These are phyloP conservation scores for Kluyveromyces sp. DNA, from an alignment of 1,139 yeast species.

Conservation along the genomic window DNA sequence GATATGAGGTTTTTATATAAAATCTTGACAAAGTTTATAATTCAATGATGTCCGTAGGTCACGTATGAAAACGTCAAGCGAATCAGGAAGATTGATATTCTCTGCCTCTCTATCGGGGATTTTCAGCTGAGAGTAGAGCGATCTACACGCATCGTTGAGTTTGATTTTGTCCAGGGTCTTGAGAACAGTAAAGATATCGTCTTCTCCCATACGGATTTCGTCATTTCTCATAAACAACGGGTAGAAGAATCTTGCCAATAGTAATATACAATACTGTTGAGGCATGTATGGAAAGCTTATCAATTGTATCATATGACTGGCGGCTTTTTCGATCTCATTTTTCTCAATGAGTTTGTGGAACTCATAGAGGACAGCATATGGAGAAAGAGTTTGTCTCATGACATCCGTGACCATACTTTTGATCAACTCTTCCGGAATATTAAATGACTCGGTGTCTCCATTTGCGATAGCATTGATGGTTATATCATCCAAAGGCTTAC, in stretches of 20 bases:
- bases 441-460: conserved; percentile 28
- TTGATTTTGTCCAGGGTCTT: conserved; percentile 18
- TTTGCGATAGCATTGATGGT: conserved; percentile 47
- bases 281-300: conserved; percentile 64
- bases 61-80: conserved; percentile 15
- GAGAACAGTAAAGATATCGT: conserved; percentile 18
- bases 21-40: conserved; percentile 28
- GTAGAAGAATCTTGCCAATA: conserved; percentile 24
- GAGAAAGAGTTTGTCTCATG: conserved; percentile 61
- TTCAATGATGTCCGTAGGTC: conserved; percentile 22
- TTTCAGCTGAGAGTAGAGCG: conserved; percentile 12
- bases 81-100: conserved; percentile 15
- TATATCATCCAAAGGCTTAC: conserved; percentile 48
- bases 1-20: conserved; percentile 23
- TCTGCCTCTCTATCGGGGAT: conserved; percentile 2
- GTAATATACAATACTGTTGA: conserved; percentile 38
- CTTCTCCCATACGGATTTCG: conserved; percentile 17
- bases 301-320: conserved; percentile 42
- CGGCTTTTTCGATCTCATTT: conserved; percentile 30
- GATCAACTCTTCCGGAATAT: conserved; percentile 26
- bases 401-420: conserved; percentile 40
- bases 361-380: conserved; percentile 60
- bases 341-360: conserved; percentile 35
- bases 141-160: conserved; percentile 8
- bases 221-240: conserved; percentile 23